Percentiles rank a stretch among this genome's conserved stretches.
phyloP scores from a whole-genome alignment of 2,329 filamentous ascomycete species.

The Ceratocystis eucalypticola region DNA sequence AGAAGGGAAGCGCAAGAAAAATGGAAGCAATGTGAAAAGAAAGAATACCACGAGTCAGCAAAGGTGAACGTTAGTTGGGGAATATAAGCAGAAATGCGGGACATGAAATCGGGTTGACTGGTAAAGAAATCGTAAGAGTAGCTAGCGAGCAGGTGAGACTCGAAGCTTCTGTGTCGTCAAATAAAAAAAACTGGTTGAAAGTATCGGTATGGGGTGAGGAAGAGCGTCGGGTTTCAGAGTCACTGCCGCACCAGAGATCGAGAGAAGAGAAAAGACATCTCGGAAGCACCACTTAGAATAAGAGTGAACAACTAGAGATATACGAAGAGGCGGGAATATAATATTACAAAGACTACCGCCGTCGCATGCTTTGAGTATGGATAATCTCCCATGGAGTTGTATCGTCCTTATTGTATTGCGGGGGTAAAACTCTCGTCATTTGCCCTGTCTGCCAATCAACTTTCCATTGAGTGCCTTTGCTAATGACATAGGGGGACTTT shows the following conservation, averaged over 20 bases:
- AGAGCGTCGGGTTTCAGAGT: not conserved
- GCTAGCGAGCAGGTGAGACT: not conserved
- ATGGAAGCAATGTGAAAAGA: not conserved
- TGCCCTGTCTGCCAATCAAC: conserved; percentile 46
- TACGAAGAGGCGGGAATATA: not conserved
- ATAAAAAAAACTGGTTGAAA: conserved; percentile 7
- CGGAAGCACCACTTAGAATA: not conserved
- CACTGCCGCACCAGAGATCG: not conserved
- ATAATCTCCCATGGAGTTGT: conserved; percentile 38
- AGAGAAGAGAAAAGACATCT: not conserved
- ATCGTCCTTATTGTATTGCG: conserved; percentile 40
- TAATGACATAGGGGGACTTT: conserved; percentile 45
- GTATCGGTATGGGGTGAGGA: not conserved
- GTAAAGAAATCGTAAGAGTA: conserved; percentile 6
- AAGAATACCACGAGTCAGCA: not conserved
- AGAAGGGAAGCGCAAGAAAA: too few species aligned
- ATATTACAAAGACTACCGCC: not conserved
- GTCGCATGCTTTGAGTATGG: conserved; percentile 34
- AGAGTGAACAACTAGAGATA: not conserved
- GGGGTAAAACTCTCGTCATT: conserved; percentile 40
- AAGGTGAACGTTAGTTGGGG: not conserved
- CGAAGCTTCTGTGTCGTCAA: not conserved
- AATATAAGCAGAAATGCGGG: not conserved
- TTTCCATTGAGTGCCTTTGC: conserved; percentile 43
- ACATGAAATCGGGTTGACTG: not conserved